A percentile compares a stretch with the other conserved stretches of the same genome.
These are phyloP conservation scores for Ogataea glucozyma DNA, from an alignment of 805 yeast genomes.

Conservation along the genomic window DNA sequence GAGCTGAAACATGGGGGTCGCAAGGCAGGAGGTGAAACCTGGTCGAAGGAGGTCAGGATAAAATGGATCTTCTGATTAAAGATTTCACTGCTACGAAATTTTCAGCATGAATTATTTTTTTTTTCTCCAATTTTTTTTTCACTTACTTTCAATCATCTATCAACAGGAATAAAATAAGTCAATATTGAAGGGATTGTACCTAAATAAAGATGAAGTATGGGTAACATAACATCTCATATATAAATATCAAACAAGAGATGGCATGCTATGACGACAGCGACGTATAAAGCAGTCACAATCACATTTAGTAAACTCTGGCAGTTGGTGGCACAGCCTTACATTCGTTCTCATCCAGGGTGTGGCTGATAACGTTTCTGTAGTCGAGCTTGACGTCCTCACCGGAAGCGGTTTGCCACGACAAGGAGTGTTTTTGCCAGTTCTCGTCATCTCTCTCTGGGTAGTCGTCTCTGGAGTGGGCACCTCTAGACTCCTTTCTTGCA, in stretches of 20 bases:
- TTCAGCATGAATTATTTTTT: neutral
- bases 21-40: too few relatives aligned
- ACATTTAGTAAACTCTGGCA: slow-evolving; percentile 78
- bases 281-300: too few relatives aligned
- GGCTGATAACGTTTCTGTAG: slow-evolving; percentile 82
- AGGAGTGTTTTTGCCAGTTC: slow-evolving; percentile 96
- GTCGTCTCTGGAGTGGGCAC: slow-evolving; percentile 99
- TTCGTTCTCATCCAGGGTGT: slow-evolving; percentile 87
- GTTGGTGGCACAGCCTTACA: slow-evolving; percentile 97
- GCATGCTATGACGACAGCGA: neutral
- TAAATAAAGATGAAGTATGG: neutral
- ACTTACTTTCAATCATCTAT: neutral
- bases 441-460: slow-evolving; percentile 93
- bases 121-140: neutral
- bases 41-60: slow-evolving; percentile 3
- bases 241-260: slow-evolving; percentile 2
- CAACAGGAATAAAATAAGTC: slow-evolving; percentile 8
- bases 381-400: slow-evolving; percentile 74
- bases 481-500: slow-evolving; percentile 95
- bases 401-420: slow-evolving; percentile 80
- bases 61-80: too few relatives aligned
- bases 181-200: slow-evolving; percentile 2
- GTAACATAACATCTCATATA: slow-evolving; percentile 2
- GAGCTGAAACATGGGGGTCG: slow-evolving; percentile 86
- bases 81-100: neutral